Evolutionary conservation across 208 protist species (phyloP).

Genomic region (Sergeia podlipaevii): DNA sequence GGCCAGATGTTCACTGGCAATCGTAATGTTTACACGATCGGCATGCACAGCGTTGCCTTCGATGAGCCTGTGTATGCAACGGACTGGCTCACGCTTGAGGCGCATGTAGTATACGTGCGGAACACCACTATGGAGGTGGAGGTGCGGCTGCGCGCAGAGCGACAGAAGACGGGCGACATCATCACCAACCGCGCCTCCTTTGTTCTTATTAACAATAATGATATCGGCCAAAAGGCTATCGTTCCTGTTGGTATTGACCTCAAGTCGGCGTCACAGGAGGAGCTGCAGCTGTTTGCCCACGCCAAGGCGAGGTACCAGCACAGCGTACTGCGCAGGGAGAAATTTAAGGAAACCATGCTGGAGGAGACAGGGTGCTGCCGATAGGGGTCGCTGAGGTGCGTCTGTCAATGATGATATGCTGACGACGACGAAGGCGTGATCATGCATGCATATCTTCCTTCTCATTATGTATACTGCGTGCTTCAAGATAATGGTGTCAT

Average conservation of each 20-base stretch:
- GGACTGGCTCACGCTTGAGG: slow-evolving; percentile 85
- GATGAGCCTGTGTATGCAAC: slow-evolving; percentile 77
- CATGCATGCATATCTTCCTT: too few relatives aligned
- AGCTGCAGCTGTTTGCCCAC: slow-evolving; percentile 64
- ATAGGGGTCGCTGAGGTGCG: too few relatives aligned
- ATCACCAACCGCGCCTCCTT: slow-evolving; percentile 86
- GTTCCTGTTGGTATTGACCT: slow-evolving; percentile 75
- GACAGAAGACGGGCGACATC: slow-evolving; percentile 28
- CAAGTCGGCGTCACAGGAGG: slow-evolving; percentile 52
- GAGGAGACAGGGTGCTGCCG: not conserved
- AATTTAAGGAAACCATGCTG: slow-evolving; percentile 1
- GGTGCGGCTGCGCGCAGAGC: slow-evolving; percentile 67
- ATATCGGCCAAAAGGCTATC: slow-evolving; percentile 76
- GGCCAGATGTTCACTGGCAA: slow-evolving; percentile 87
- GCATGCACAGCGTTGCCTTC: slow-evolving; percentile 90
- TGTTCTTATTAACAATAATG: slow-evolving; percentile 80
- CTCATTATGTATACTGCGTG: too few relatives aligned
- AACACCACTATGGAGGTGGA: slow-evolving; percentile 92
- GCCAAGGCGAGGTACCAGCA: slow-evolving; percentile 54
- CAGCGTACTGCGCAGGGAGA: slow-evolving; percentile 26
- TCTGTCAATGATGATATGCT: too few relatives aligned
- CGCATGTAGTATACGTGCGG: slow-evolving; percentile 81
- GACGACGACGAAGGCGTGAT: too few relatives aligned
- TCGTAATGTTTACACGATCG: slow-evolving; percentile 80
- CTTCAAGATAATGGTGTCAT: too few relatives aligned